Percentiles rank a stretch among this genome's conserved stretches.
phyloP scores from a whole-genome alignment of 2,329 filamentous ascomycete species.

The Neurospora crassa region DNA sequence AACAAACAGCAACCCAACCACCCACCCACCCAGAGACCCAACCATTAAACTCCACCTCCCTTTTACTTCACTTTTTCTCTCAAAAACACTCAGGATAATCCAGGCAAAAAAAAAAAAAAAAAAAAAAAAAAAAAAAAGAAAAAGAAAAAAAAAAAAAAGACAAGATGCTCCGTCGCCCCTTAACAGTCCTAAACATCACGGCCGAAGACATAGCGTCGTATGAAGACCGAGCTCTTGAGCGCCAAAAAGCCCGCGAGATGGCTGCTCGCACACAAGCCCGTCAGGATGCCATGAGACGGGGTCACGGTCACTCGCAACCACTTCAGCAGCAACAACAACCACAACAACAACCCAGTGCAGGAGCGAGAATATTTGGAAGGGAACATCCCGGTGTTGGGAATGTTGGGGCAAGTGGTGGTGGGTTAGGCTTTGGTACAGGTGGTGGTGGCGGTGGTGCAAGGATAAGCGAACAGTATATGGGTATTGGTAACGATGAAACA shows the following conservation, averaged over 20 bases:
- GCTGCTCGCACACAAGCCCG: conserved; percentile 2
- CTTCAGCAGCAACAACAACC: background rate
- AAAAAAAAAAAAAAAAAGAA: too few species aligned
- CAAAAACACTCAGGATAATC: background rate
- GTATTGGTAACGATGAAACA: background rate
- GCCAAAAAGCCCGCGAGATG: conserved; percentile 15
- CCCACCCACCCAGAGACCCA: too few species aligned
- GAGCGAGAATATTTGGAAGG: background rate
- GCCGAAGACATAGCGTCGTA: conserved; percentile 61
- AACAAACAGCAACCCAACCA: background rate
- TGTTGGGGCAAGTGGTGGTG: background rate
- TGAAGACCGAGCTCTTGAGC: conserved; percentile 48
- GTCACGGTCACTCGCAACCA: background rate
- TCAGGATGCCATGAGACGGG: background rate
- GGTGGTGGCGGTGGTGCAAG: background rate
- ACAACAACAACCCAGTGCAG: background rate
- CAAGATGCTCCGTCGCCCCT: conserved; percentile 36
- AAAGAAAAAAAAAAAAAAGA: too few species aligned
- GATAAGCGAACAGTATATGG: background rate
- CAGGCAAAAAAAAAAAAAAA: conserved; percentile 1
- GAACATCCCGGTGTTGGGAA: background rate
- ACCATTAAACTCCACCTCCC: background rate
- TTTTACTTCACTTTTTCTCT: background rate
- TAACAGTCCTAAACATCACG: conserved; percentile 59
- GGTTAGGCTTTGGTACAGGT: background rate